phyloP scores from a whole-genome alignment of 225 moss, liverwort and hornwort genomes.

The Bryoerythrophyllum caledonicum region DNA sequence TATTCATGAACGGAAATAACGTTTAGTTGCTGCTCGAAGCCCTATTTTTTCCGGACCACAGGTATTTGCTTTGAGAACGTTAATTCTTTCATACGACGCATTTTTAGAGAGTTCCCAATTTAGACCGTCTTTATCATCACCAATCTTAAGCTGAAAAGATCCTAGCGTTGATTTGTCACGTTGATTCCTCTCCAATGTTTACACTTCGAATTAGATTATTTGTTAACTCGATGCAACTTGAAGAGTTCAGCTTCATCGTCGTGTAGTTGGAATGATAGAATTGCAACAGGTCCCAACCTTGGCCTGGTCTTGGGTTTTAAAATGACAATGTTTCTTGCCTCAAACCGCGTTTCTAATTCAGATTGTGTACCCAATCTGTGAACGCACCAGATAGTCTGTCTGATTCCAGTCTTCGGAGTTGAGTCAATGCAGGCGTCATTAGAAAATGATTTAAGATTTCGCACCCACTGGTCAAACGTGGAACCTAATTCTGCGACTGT shows the following conservation, averaged over 20 bases:
- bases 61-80: not conserved
- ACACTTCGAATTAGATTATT: not conserved
- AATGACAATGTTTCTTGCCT: not conserved
- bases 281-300: not conserved
- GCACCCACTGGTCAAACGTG: not conserved
- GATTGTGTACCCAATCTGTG: not conserved
- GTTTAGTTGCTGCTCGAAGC: not conserved
- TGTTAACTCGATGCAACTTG: not conserved
- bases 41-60: not conserved
- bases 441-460: too few species aligned
- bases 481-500: not conserved
- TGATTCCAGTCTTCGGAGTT: not conserved
- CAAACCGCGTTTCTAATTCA: not conserved
- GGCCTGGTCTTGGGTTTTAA: not conserved
- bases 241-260: not conserved
- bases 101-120: not conserved
- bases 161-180: too few species aligned
- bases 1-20: not conserved
- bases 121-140: not conserved
- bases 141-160: not conserved
- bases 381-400: not conserved
- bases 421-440: too few species aligned
- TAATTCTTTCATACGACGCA: not conserved
- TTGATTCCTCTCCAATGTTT: not conserved
- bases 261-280: not conserved